Evolutionary conservation across 2,329 filamentous ascomycete species (phyloP).

Genomic region (Pseudocercospora macadamiae): DNA sequence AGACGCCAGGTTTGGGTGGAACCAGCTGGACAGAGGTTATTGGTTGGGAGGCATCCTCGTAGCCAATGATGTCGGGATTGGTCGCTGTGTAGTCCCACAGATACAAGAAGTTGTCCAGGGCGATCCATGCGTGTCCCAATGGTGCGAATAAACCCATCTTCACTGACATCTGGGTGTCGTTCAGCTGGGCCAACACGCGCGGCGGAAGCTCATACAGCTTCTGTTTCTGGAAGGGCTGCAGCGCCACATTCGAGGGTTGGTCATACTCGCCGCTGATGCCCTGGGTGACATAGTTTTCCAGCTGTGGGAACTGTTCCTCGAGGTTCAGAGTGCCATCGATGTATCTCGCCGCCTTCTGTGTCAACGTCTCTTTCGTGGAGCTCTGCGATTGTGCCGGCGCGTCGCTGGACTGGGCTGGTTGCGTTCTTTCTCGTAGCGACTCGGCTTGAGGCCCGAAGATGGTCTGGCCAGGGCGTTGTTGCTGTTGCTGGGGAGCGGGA

Average conservation of each 20-base stretch:
- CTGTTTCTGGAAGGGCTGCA: slow-evolving; percentile 87
- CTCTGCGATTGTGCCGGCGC: slow-evolving; percentile 16
- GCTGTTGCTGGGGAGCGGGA: slow-evolving; percentile 54
- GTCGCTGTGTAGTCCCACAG: slow-evolving; percentile 96
- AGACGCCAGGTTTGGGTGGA: slow-evolving; percentile 82
- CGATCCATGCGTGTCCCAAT: slow-evolving; percentile 92
- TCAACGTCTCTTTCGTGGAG: slow-evolving; percentile 48
- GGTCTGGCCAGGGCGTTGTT: slow-evolving; percentile 22
- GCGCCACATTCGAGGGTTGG: slow-evolving; percentile 66
- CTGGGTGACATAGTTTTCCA: slow-evolving; percentile 83
- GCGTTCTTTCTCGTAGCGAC: slow-evolving; percentile 31
- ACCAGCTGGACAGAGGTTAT: slow-evolving; percentile 92
- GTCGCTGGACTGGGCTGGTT: slow-evolving; percentile 23
- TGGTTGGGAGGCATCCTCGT: slow-evolving; percentile 82
- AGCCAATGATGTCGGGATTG: slow-evolving; percentile 89
- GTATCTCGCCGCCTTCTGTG: slow-evolving; percentile 78
- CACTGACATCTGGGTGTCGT: slow-evolving; percentile 83
- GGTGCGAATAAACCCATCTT: slow-evolving; percentile 94
- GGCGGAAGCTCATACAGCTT: slow-evolving; percentile 90
- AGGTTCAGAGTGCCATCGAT: slow-evolving; percentile 77
- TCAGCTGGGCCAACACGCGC: slow-evolving; percentile 88
- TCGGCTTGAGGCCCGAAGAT: slow-evolving; percentile 39
- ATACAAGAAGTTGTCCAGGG: slow-evolving; percentile 93
- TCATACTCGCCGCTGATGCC: slow-evolving; percentile 93
- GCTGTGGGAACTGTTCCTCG: slow-evolving; percentile 81